These are phyloP conservation scores for Geotrichum bryndzae DNA, from an alignment of 1,139 yeast genomes.

Conservation along the genomic window DNA sequence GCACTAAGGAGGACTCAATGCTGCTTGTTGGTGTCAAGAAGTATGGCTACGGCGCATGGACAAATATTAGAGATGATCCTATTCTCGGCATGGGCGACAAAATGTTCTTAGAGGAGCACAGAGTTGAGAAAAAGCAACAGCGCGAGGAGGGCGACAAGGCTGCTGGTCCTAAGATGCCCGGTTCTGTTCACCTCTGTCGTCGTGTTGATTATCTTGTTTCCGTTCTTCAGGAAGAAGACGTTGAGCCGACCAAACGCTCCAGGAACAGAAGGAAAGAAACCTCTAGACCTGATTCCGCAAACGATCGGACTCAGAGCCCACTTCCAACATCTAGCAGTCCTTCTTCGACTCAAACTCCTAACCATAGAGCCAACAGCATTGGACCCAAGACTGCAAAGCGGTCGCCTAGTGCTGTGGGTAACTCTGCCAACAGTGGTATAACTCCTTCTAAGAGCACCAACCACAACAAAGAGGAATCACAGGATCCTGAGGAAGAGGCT, in stretches of 20 bases:
- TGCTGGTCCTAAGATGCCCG: constrained; percentile 57
- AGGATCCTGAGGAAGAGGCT: constrained; percentile 39
- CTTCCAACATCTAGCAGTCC: neutral
- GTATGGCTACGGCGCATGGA: constrained; percentile 96
- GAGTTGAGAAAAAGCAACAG: constrained; percentile 40
- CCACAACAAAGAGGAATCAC: constrained; percentile 4
- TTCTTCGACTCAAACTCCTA: neutral
- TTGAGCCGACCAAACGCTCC: constrained; percentile 12
- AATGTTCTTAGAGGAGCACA: constrained; percentile 51
- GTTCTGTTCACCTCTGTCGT: constrained; percentile 89
- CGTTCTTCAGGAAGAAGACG: constrained; percentile 51
- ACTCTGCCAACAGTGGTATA: constrained; percentile 10
- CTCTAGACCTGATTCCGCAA: constrained; percentile 2
- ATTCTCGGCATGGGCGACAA: constrained; percentile 80
- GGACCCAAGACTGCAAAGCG: neutral
- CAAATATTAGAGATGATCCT: constrained; percentile 91
- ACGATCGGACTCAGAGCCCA: constrained; percentile 5
- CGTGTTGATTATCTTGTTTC: constrained; percentile 81
- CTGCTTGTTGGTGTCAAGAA: constrained; percentile 80
- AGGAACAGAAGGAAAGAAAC: constrained; percentile 6
- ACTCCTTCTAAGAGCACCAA: neutral
- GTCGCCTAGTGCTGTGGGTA: constrained; percentile 9
- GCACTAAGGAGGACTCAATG: constrained; percentile 74
- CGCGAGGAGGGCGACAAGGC: constrained; percentile 30
- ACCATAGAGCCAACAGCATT: constrained; percentile 1